Conservation (phyloP, 2,329 filamentous ascomycete genomes). For the Sordariomycetes sp. region DNA sequence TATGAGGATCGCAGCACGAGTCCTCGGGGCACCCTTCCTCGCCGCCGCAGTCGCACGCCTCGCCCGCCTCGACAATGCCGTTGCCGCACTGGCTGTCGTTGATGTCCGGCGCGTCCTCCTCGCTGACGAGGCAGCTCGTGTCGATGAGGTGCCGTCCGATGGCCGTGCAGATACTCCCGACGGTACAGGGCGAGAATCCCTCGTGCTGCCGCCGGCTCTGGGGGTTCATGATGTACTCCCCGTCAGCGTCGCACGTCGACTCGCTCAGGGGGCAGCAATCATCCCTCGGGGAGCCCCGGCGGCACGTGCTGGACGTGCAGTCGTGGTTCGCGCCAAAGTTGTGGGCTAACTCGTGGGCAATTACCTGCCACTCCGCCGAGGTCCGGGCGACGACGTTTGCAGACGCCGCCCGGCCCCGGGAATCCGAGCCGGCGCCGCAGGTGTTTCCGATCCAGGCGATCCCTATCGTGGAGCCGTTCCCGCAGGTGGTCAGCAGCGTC, state of each 20-base stretch:
- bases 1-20: constrained; percentile 68
- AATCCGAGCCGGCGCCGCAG: neutral
- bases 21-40: constrained; percentile 58
- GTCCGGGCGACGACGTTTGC: constrained; percentile 84
- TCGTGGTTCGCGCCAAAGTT: constrained; percentile 95
- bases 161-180: constrained; percentile 89
- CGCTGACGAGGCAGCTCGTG: constrained; percentile 64
- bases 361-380: constrained; percentile 81
- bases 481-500: neutral
- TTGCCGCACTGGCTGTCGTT: constrained; percentile 84
- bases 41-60: constrained; percentile 94
- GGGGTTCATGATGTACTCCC: constrained; percentile 91
- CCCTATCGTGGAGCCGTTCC: neutral
- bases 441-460: neutral
- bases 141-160: constrained; percentile 67
- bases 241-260: constrained; percentile 57
- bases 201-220: constrained; percentile 62
- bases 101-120: constrained; percentile 70
- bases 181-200: constrained; percentile 72
- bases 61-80: constrained; percentile 86
- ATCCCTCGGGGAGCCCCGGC: constrained; percentile 36
- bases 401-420: constrained; percentile 76
- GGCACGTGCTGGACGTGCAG: constrained; percentile 58
- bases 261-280: constrained; percentile 69
- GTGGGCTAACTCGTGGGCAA: constrained; percentile 88